Conservation (phyloP, 495 filamentous ascomycete species). For the Xylaria bambusicola region DNA sequence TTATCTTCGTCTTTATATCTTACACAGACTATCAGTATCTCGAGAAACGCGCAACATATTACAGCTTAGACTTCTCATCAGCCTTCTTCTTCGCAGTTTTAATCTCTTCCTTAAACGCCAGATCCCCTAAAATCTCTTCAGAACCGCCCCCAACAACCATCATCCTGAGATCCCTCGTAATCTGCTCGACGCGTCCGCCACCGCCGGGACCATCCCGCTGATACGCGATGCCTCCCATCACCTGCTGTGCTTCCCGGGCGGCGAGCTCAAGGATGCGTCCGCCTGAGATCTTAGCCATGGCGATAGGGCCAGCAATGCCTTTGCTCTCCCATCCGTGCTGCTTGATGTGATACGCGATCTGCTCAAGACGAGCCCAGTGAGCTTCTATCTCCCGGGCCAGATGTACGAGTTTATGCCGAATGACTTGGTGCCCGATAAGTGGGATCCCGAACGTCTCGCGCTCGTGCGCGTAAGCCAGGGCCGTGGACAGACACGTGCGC, state of each 20-base stretch:
- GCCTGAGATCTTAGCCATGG: constrained; percentile 58
- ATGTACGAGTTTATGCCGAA: constrained; percentile 49
- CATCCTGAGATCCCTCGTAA: constrained; percentile 57
- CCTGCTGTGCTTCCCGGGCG: constrained; percentile 62
- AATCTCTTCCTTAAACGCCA: constrained; percentile 53
- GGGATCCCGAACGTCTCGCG: constrained; percentile 51
- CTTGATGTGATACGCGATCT: constrained; percentile 31
- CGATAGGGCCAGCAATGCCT: constrained; percentile 18
- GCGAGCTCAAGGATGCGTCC: constrained; percentile 57
- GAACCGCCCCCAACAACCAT: constrained; percentile 61
- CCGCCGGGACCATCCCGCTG: constrained; percentile 54
- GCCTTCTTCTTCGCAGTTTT: constrained; percentile 23
- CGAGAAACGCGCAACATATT: neutral
- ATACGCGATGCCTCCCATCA: constrained; percentile 61
- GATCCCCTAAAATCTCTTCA: constrained; percentile 58
- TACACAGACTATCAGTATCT: too few relatives aligned
- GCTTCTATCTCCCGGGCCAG: constrained; percentile 49
- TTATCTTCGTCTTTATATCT: too few relatives aligned
- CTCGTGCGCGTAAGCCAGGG: constrained; percentile 48
- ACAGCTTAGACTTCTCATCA: constrained; percentile 1
- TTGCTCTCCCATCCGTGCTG: constrained; percentile 11
- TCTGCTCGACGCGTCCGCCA: constrained; percentile 51
- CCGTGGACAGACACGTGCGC: constrained; percentile 49
- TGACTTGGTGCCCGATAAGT: constrained; percentile 47
- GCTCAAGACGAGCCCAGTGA: constrained; percentile 51